Conservation (phyloP, 192 early-diverging fungal genomes). For the Phlyctochytrium bullatum region DNA sequence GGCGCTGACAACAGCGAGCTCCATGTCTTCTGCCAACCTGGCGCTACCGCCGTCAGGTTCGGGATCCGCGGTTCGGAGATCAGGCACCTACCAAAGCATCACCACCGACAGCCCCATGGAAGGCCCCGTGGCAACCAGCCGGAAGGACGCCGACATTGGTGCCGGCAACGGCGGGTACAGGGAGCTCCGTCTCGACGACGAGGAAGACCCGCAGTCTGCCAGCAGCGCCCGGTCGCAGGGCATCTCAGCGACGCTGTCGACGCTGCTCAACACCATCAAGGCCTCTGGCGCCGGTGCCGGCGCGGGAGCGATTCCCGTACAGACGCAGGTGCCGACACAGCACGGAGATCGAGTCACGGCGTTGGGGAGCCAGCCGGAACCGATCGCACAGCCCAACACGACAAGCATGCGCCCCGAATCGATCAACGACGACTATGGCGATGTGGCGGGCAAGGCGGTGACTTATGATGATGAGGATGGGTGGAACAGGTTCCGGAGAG, state of each 20-base stretch:
- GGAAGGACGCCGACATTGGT: background rate
- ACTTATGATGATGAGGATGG: slow-evolving; percentile 1
- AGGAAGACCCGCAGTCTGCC: background rate
- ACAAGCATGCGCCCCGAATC: background rate
- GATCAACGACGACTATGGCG: background rate
- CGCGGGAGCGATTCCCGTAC: no score
- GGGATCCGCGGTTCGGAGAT: background rate
- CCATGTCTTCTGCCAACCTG: background rate
- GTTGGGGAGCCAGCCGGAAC: background rate
- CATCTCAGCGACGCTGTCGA: background rate
- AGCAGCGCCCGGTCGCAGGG: no score
- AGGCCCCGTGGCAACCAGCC: background rate
- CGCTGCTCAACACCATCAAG: background rate
- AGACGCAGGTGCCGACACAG: background rate
- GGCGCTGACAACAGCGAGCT: no score
- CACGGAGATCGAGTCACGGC: no score
- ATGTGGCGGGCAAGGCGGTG: background rate
- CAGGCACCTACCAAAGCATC: background rate
- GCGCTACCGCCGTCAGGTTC: background rate
- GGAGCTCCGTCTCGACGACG: slow-evolving; percentile 6
- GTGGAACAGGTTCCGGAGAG: slow-evolving; percentile 2
- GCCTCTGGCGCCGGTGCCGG: no score
- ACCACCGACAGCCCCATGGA: background rate
- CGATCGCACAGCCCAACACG: background rate
- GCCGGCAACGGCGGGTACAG: background rate